Evolutionary conservation across 495 filamentous ascomycete species (phyloP).

Genomic region (Daldinia grandis): DNA sequence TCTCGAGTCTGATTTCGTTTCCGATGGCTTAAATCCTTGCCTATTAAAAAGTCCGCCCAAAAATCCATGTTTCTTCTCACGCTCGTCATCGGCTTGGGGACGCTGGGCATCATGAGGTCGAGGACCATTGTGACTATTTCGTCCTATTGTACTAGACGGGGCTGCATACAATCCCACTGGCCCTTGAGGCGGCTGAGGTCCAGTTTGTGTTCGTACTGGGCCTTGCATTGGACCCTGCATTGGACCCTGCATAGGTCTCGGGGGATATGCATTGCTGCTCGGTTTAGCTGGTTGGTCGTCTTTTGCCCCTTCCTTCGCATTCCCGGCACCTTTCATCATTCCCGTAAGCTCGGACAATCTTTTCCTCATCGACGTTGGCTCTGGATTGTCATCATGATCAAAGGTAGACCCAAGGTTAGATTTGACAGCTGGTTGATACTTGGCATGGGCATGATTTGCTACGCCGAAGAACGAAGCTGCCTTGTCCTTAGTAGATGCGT

Average conservation of each 20-base stretch:
- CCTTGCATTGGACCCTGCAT: slow-evolving; percentile 35
- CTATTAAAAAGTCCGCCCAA: slow-evolving; percentile 43
- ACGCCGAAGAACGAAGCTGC: slow-evolving; percentile 24
- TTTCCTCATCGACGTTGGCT: slow-evolving; percentile 37
- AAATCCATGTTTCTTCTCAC: slow-evolving; percentile 41
- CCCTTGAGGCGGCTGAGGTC: slow-evolving; percentile 14
- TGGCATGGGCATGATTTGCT: slow-evolving; percentile 21
- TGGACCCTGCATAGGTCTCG: slow-evolving; percentile 21
- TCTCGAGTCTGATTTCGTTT: slow-evolving; percentile 19
- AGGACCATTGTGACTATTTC: slow-evolving; percentile 28
- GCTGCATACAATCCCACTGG: slow-evolving; percentile 13
- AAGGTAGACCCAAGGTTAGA: slow-evolving; percentile 28
- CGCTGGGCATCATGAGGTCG: slow-evolving; percentile 29
- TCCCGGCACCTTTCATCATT: slow-evolving; percentile 45
- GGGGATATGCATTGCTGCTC: slow-evolving; percentile 16
- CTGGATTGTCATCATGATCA: slow-evolving; percentile 38
- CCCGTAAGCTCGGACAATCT: slow-evolving; percentile 44
- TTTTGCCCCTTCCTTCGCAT: slow-evolving; percentile 42
- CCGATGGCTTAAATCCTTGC: slow-evolving; percentile 36
- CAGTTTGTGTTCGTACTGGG: slow-evolving; percentile 15
- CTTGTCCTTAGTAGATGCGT: slow-evolving; percentile 27
- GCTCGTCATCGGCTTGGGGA: slow-evolving; percentile 36
- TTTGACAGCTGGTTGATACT: slow-evolving; percentile 38
- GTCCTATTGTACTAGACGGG: slow-evolving; percentile 6
- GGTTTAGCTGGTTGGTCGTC: slow-evolving; percentile 42